Conservation (phyloP, 257 asterid genomes). For the Linaria vulgaris region DNA sequence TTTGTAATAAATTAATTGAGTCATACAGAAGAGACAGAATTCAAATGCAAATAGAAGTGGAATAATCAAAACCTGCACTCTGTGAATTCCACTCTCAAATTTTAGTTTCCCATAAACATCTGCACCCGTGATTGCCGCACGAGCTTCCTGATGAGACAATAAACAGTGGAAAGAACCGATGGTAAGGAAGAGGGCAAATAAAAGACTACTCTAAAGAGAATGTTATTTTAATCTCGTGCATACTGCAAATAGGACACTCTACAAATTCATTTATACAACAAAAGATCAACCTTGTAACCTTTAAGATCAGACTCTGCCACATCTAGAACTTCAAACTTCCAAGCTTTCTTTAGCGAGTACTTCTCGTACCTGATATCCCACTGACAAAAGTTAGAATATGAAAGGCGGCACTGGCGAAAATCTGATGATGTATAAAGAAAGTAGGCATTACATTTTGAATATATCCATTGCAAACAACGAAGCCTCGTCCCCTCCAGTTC, state of each 20-base stretch:
- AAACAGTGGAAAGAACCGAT: constrained; percentile 18
- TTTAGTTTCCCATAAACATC: constrained; percentile 89
- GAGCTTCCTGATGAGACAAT: constrained; percentile 67
- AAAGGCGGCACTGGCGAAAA: constrained; percentile 19
- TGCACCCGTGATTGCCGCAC: constrained; percentile 88
- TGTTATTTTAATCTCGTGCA: background rate
- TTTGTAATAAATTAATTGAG: constrained; percentile 25
- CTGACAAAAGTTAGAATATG: constrained; percentile 17
- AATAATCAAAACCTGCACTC: constrained; percentile 76
- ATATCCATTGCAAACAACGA: constrained; percentile 95
- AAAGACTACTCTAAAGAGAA: background rate
- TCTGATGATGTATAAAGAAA: constrained; percentile 14
- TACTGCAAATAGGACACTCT: background rate
- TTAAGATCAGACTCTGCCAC: constrained; percentile 77
- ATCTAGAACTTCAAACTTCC: constrained; percentile 84
- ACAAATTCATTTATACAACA: background rate
- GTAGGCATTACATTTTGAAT: constrained; percentile 64
- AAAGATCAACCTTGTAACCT: constrained; percentile 75
- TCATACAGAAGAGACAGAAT: constrained; percentile 7
- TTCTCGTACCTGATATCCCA: constrained; percentile 72
- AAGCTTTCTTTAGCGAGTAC: constrained; percentile 70
- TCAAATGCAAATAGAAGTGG: constrained; percentile 15
- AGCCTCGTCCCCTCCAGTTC: constrained; percentile 98
- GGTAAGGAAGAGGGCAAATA: constrained; percentile 11
- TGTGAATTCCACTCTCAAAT: constrained; percentile 96